A percentile compares a stretch with the other conserved stretches of the same genome.
Evolutionary conservation across 108 stramenopile species (phyloP).

Genomic region (Chaetoceros muelleri): DNA sequence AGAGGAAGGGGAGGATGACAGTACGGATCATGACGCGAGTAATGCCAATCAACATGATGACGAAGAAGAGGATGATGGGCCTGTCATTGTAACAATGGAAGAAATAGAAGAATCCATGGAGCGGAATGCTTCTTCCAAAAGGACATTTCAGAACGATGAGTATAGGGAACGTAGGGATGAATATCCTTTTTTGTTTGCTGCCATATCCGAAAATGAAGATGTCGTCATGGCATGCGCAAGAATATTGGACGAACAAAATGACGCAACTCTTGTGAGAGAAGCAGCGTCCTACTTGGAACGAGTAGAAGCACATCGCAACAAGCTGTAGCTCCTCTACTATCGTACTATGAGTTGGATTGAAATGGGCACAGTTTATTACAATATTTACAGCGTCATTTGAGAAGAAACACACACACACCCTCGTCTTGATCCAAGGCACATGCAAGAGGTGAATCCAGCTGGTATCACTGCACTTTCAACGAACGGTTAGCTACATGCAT

Average conservation of each 20-base stretch:
- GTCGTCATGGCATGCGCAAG: conserved; percentile 77
- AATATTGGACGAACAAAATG: conserved; percentile 53
- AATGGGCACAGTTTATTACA: no score
- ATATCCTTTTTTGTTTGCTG: conserved; percentile 71
- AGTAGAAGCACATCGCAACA: no score
- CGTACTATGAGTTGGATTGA: no score
- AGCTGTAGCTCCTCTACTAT: no score
- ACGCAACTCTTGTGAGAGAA: conserved; percentile 78
- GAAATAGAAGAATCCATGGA: conserved; percentile 52
- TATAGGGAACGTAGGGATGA: conserved; percentile 7
- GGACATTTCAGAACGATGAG: background rate
- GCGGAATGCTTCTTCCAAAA: conserved; percentile 15
- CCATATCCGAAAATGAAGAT: conserved; percentile 62
- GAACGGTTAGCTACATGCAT: no score
- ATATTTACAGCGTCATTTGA: no score
- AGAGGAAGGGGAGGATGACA: background rate
- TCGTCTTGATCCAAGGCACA: no score
- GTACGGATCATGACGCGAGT: conserved; percentile 1
- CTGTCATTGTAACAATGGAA: conserved; percentile 48
- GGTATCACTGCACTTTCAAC: no score
- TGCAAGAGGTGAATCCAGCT: no score
- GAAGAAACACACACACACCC: no score
- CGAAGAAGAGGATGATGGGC: conserved; percentile 58
- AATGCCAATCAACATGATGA: conserved; percentile 10
- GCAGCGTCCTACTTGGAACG: conserved; percentile 77